phyloP scores from a whole-genome alignment of 768 basidiomycete genomes.

The Tricholoma saponaceum region DNA sequence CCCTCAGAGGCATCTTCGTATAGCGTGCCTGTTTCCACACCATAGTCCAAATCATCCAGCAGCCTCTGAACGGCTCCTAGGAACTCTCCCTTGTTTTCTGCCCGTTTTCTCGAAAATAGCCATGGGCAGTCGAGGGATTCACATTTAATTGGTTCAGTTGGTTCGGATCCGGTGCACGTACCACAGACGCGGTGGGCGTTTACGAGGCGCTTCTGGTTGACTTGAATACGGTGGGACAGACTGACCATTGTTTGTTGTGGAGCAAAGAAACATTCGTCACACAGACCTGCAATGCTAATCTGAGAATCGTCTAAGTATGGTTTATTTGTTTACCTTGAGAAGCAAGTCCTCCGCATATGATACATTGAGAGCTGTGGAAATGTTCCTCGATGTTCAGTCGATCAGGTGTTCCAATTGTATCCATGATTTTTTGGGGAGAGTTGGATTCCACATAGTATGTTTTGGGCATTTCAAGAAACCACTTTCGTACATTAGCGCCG shows the following conservation, averaged over 20 bases:
- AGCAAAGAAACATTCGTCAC: constrained; percentile 50
- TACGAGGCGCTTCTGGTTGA: constrained; percentile 49
- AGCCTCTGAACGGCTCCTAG: constrained; percentile 29
- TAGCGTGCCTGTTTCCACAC: constrained; percentile 5
- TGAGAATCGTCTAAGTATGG: not conserved
- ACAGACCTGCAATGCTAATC: constrained; percentile 46
- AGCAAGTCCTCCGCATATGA: constrained; percentile 59
- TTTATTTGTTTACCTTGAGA: constrained; percentile 39
- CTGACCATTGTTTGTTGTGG: constrained; percentile 52
- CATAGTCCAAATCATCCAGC: constrained; percentile 29
- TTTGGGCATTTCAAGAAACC: constrained; percentile 89
- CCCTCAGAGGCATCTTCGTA: not conserved
- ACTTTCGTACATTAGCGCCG: constrained; percentile 80
- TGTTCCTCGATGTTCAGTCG: constrained; percentile 67
- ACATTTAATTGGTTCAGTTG: constrained; percentile 63
- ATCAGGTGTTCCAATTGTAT: constrained; percentile 25
- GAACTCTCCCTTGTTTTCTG: constrained; percentile 39
- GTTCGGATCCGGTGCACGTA: constrained; percentile 58
- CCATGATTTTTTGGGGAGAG: constrained; percentile 19
- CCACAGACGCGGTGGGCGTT: constrained; percentile 68
- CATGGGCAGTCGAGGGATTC: constrained; percentile 86
- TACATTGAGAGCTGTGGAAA: constrained; percentile 66
- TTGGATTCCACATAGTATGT: constrained; percentile 27
- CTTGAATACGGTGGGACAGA: constrained; percentile 50
- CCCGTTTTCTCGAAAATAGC: constrained; percentile 68